phyloP scores from a whole-genome alignment of 2,329 filamentous ascomycete genomes.

The Immersiporthe knoxdaviesiana region DNA sequence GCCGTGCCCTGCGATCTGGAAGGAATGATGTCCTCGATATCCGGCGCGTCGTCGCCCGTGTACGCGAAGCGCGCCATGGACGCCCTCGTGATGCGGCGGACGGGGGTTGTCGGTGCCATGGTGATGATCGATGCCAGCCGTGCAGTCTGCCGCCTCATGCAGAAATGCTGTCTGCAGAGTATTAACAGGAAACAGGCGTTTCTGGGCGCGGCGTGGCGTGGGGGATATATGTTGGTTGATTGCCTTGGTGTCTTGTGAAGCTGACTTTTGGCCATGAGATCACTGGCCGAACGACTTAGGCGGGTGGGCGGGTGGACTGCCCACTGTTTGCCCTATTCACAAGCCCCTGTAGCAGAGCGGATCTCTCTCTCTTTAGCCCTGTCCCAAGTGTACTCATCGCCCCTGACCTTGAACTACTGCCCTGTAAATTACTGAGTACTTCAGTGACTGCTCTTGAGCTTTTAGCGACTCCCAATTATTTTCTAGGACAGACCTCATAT shows the following conservation, averaged over 20 bases:
- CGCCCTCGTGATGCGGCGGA: conserved; percentile 54
- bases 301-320: not conserved
- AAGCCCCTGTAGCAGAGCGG: not conserved
- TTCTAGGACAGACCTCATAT: too few species aligned
- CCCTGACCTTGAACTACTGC: too few species aligned
- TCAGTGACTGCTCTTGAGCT: too few species aligned
- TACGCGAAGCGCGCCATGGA: conserved; percentile 53
- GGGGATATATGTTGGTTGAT: too few species aligned
- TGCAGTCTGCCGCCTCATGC: not conserved
- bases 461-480: too few species aligned
- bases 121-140: not conserved
- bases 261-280: conserved; percentile 28
- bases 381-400: too few species aligned
- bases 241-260: not conserved
- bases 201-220: not conserved
- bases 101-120: conserved; percentile 33
- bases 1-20: not conserved
- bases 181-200: not conserved
- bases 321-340: not conserved
- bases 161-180: not conserved
- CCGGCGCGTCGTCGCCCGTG: conserved; percentile 34
- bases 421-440: too few species aligned
- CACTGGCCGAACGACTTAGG: conserved; percentile 15
- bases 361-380: not conserved
- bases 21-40: conserved; percentile 42